phyloP scores from a whole-genome alignment of 805 yeast genomes.

The Danielia reshetovae region DNA sequence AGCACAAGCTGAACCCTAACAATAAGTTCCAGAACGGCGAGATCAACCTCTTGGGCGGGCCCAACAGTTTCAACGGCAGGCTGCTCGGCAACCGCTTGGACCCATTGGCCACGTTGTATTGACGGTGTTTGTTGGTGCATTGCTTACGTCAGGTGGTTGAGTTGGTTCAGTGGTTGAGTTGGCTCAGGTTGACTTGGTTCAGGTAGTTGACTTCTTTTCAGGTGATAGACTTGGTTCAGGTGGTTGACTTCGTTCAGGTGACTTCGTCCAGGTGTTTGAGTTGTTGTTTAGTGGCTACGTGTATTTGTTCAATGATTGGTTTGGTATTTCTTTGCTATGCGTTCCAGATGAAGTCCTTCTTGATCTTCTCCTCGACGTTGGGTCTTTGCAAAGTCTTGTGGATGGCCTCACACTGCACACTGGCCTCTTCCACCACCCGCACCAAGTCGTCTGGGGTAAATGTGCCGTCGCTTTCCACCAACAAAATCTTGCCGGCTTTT shows the following conservation, averaged over 20 bases:
- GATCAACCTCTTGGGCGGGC: conserved; percentile 31
- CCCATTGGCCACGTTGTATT: conserved; percentile 43
- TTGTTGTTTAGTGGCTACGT: no score
- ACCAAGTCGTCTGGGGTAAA: conserved; percentile 58
- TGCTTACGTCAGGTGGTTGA: no score
- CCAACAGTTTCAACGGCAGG: conserved; percentile 5
- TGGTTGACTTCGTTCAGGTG: no score
- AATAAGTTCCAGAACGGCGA: conserved; percentile 41
- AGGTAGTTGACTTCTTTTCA: no score
- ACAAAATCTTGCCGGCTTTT: conserved; percentile 52
- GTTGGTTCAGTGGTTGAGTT: no score
- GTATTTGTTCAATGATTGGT: no score
- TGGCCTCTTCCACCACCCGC: conserved; percentile 49
- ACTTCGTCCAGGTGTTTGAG: no score
- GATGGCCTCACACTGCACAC: conserved; percentile 40
- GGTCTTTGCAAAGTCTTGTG: conserved; percentile 46
- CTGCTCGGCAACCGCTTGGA: conserved; percentile 25
- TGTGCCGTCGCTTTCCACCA: conserved; percentile 68
- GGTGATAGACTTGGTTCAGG: no score
- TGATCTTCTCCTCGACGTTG: conserved; percentile 44
- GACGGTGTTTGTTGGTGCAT: no score
- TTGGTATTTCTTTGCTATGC: no score
- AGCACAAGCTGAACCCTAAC: conserved; percentile 67
- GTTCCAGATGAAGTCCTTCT: conserved; percentile 63
- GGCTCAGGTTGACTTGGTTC: no score